These are phyloP conservation scores for Choricystis sp. DNA, from an alignment of 139 green algal genomes.

Conservation along the genomic window DNA sequence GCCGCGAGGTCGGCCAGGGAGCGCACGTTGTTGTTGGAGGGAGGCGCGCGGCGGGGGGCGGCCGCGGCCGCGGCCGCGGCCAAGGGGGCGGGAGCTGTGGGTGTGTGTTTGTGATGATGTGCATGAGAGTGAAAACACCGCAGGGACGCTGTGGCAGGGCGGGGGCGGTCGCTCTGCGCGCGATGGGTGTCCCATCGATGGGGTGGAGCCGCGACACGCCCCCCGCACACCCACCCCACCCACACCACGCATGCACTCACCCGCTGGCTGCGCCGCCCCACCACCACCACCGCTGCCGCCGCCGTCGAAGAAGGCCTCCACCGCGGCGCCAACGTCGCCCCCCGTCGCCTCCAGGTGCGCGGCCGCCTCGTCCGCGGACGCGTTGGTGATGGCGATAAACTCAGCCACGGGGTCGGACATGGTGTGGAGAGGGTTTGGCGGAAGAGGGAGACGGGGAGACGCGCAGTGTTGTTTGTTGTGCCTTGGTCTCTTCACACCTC, in stretches of 20 bases:
- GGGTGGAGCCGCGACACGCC: no score
- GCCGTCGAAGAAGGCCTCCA: constrained; percentile 16
- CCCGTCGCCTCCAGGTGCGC: constrained; percentile 12
- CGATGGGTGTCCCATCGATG: no score
- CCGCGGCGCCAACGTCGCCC: constrained; percentile 15
- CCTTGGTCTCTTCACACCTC: no score
- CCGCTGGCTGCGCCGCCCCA: no score
- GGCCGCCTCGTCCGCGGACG: constrained; percentile 7
- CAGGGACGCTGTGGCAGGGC: no score
- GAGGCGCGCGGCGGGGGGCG: not conserved
- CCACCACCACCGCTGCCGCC: no score
- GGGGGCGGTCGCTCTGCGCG: no score
- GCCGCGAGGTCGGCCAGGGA: constrained; percentile 28
- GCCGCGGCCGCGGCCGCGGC: not conserved
- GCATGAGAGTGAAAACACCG: no score
- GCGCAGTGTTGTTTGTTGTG: not conserved
- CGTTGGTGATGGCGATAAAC: constrained; percentile 27
- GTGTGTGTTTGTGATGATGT: not conserved
- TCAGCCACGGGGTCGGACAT: constrained; percentile 16
- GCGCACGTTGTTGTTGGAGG: constrained; percentile 7
- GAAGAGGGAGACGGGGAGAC: not conserved
- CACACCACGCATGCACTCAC: no score
- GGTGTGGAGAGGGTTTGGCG: not conserved
- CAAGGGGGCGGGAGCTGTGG: not conserved
- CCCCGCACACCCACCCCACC: no score